These are phyloP conservation scores for Cymbopogon citratus DNA, from an alignment of 176 grass and related monocot genomes.

Conservation along the genomic window DNA sequence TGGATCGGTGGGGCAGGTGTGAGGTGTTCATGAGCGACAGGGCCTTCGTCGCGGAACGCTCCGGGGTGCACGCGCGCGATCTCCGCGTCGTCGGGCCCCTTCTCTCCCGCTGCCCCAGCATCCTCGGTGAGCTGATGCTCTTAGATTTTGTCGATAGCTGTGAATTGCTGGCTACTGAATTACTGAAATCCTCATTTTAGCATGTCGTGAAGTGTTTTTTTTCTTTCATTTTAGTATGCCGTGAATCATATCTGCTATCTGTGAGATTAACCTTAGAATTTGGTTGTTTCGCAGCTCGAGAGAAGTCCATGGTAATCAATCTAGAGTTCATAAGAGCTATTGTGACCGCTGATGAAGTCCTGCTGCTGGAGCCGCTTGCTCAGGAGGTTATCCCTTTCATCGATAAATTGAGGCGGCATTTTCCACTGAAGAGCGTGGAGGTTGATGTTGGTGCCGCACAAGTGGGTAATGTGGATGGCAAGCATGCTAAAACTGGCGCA, in stretches of 20 bases:
- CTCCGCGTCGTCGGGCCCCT: constrained; percentile 57
- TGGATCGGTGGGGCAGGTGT: constrained; percentile 49
- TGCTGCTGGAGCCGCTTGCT: constrained; percentile 67
- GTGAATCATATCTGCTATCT: neutral
- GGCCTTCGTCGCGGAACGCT: constrained; percentile 44
- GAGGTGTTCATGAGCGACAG: constrained; percentile 65
- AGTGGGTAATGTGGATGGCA: constrained; percentile 9
- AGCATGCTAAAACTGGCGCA: neutral
- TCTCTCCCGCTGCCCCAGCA: constrained; percentile 48
- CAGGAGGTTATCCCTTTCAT: constrained; percentile 78
- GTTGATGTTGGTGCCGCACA: constrained; percentile 11
- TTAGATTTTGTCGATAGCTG: neutral
- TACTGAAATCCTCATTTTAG: neutral
- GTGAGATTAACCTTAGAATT: neutral
- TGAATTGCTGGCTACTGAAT: neutral
- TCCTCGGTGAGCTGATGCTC: constrained; percentile 44
- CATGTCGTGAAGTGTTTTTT: too few species aligned
- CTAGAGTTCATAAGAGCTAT: constrained; percentile 69
- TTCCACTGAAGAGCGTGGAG: constrained; percentile 41
- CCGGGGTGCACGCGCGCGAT: constrained; percentile 49
- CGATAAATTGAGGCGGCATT: constrained; percentile 54
- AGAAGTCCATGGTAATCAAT: constrained; percentile 69
- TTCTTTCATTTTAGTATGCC: neutral
- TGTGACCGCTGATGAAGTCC: constrained; percentile 65
- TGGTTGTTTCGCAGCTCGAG: constrained; percentile 45